Conservation (phyloP, 1,284 basidiomycete genomes). For the Earliella scabrosa region DNA sequence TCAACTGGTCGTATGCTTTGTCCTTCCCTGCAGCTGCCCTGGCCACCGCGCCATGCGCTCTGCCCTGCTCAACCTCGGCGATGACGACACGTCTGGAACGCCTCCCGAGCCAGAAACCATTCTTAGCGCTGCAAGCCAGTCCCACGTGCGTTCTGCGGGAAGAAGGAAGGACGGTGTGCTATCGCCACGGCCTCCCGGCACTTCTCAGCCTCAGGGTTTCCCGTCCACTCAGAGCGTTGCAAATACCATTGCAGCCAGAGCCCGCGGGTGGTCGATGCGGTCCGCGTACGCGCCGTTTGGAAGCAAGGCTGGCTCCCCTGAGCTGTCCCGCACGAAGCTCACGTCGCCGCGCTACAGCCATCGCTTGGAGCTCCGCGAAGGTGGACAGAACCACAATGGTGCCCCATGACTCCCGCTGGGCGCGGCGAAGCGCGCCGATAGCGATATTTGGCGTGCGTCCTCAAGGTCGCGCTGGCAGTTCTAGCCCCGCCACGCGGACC, state of each 20-base stretch:
- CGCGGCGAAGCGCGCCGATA: constrained; percentile 14
- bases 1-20: constrained; percentile 1
- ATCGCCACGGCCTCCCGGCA: constrained; percentile 3
- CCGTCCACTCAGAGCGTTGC: not conserved
- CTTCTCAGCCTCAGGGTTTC: not conserved
- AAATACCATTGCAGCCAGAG: not conserved
- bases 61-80: not conserved
- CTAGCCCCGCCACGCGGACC: constrained; percentile 1
- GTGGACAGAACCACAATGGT: constrained; percentile 10
- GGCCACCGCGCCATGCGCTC: not conserved
- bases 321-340: not conserved
- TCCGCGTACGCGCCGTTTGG: not conserved
- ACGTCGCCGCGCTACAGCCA: constrained; percentile 15
- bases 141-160: constrained; percentile 1
- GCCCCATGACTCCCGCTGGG: constrained; percentile 17
- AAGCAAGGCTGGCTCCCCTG: not conserved
- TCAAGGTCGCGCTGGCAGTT: not conserved
- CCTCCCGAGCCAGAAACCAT: not conserved
- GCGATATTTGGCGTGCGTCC: constrained; percentile 1
- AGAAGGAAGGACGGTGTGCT: not conserved
- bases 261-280: not conserved
- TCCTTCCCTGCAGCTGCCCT: not conserved
- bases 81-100: not conserved
- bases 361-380: constrained; percentile 14
- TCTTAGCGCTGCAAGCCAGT: not conserved